phyloP scores from a whole-genome alignment of 164 flowering plant species.

The Taxillus chinensis region DNA sequence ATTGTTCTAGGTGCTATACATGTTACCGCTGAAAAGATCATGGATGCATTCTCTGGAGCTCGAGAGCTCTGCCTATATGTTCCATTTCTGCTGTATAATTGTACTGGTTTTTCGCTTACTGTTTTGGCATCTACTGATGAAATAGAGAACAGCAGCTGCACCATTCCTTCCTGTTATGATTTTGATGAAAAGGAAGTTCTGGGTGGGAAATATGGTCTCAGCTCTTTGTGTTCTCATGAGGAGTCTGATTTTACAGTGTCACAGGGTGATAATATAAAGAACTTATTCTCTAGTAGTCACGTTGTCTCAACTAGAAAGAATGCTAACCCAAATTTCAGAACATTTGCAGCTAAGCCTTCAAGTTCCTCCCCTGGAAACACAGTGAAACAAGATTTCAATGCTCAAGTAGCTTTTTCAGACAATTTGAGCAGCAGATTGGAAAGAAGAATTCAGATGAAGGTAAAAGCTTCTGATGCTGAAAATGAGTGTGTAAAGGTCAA shows the following conservation, averaged over 20 bases:
- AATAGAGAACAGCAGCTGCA: conserved; percentile 26
- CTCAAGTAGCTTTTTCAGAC: conserved; percentile 10
- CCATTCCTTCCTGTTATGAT: conserved; percentile 63
- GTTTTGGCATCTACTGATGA: conserved; percentile 39
- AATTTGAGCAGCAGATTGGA: conserved; percentile 4
- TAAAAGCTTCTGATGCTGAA: conserved; percentile 14
- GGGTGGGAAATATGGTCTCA: conserved; percentile 47
- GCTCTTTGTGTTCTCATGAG: conserved; percentile 27
- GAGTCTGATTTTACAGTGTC: conserved; percentile 12
- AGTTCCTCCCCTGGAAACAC: conserved; percentile 8
- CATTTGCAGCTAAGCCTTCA: conserved; percentile 15
- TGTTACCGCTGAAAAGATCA: conserved; percentile 56
- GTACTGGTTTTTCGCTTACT: conserved; percentile 57
- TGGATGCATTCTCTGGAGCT: conserved; percentile 85
- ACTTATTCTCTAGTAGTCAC: conserved; percentile 15
- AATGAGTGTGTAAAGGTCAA: conserved; percentile 29
- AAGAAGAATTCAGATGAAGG: conserved; percentile 13
- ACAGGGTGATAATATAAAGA: conserved; percentile 6
- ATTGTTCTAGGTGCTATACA: conserved; percentile 43
- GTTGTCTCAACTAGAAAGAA: conserved; percentile 25
- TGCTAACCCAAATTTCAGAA: conserved; percentile 8
- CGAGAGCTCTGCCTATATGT: conserved; percentile 71
- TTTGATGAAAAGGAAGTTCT: conserved; percentile 29
- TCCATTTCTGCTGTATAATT: conserved; percentile 74
- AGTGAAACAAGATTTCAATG: conserved; percentile 8